Conservation (phyloP, 495 filamentous ascomycete species). For the Astrocystis sublimbata region DNA sequence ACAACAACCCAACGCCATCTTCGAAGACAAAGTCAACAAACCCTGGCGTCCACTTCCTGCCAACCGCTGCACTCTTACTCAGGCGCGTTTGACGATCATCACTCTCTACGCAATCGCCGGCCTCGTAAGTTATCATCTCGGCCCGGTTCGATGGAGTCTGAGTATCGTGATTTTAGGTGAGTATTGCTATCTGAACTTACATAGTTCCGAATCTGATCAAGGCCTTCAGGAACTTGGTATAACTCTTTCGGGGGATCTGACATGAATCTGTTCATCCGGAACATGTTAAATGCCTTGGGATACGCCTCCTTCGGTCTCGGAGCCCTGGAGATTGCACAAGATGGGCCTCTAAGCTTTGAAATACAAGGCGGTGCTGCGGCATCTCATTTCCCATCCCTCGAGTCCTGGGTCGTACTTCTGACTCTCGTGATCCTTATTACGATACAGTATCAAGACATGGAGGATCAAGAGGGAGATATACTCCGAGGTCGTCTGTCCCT, state of each 20-base stretch:
- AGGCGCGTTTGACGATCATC: background rate
- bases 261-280: background rate
- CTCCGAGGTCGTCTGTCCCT: constrained; percentile 41
- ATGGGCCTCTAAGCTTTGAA: background rate
- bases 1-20: background rate
- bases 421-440: constrained; percentile 47
- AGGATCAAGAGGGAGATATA: constrained; percentile 49
- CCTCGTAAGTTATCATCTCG: background rate
- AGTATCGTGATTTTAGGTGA: background rate
- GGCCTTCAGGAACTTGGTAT: background rate
- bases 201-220: background rate
- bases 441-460: constrained; percentile 52
- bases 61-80: background rate
- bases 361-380: background rate
- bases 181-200: background rate
- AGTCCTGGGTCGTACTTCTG: constrained; percentile 46
- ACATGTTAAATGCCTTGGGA: background rate
- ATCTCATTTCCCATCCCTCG: background rate
- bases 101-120: background rate
- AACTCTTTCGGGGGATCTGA: background rate
- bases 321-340: constrained; percentile 22
- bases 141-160: background rate
- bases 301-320: constrained; percentile 15
- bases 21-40: background rate
- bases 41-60: background rate